A percentile compares a stretch with the other conserved stretches of the same genome.
Evolutionary conservation across 805 yeast species (phyloP).

Genomic region (Candida ortonii): DNA sequence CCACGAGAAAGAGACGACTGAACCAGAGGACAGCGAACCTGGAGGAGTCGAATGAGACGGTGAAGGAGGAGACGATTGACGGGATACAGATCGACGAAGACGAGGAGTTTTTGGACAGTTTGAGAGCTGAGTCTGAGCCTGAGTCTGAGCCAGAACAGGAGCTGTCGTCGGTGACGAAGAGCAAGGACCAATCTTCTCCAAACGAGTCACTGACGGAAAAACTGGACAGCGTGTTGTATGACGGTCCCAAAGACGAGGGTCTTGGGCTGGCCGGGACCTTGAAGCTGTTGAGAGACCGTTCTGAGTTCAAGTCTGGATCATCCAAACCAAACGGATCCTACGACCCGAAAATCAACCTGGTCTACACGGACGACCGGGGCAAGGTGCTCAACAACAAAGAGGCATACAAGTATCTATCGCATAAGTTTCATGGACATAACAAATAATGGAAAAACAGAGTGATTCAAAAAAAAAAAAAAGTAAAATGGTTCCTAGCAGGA

Average conservation of each 20-base stretch:
- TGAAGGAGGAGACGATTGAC: no score
- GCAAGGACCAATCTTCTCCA: background rate
- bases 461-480: conserved; percentile 14
- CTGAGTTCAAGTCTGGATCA: conserved; percentile 1
- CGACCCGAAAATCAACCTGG: conserved; percentile 49
- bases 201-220: conserved; percentile 3
- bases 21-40: conserved; percentile 4
- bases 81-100: conserved; percentile 35
- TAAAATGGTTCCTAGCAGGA: conserved; percentile 83
- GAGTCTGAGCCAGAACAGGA: conserved; percentile 10
- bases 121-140: conserved; percentile 23
- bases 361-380: conserved; percentile 66
- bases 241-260: conserved; percentile 9
- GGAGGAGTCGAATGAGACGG: conserved; percentile 9
- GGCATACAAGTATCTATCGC: conserved; percentile 76
- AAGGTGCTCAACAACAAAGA: conserved; percentile 56
- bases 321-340: conserved; percentile 26
- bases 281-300: conserved; percentile 26
- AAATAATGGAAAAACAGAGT: conserved; percentile 7
- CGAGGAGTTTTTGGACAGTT: conserved; percentile 33
- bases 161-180: background rate
- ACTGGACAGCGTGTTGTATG: conserved; percentile 13
- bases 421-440: conserved; percentile 68
- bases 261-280: conserved; percentile 39
- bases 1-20: conserved; percentile 30